phyloP scores from a whole-genome alignment of 2,329 filamentous ascomycete species.

The Nigrograna mackinnonii region DNA sequence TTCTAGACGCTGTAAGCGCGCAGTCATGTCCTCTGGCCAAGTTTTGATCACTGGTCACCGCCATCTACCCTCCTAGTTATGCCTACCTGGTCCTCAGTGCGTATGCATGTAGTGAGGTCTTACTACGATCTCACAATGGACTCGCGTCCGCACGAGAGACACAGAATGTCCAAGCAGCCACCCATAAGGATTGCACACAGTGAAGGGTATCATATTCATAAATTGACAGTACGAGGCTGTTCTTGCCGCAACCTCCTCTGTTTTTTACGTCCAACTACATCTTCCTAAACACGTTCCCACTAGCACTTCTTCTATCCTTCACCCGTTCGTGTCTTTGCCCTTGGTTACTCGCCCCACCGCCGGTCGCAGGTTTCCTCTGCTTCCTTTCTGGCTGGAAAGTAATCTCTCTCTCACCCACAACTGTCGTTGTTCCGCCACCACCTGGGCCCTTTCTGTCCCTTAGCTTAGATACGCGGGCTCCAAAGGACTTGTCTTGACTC shows the following conservation, averaged over 20 bases:
- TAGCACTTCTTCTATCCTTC: slow-evolving; percentile 70
- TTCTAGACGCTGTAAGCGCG: too few relatives aligned
- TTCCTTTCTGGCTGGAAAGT: slow-evolving; percentile 70
- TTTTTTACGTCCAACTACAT: slow-evolving; percentile 48
- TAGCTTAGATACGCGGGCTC: slow-evolving; percentile 53
- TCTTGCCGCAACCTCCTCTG: not conserved
- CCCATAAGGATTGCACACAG: too few relatives aligned
- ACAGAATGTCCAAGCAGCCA: too few relatives aligned
- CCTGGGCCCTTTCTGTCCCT: slow-evolving; percentile 25
- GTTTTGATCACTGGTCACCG: too few relatives aligned
- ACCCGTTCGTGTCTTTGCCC: slow-evolving; percentile 31
- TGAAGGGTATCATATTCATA: too few relatives aligned
- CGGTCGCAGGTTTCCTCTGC: slow-evolving; percentile 36
- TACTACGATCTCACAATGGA: too few relatives aligned
- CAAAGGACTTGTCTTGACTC: slow-evolving; percentile 60
- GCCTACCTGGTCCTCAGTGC: too few relatives aligned
- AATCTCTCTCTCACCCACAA: slow-evolving; percentile 63
- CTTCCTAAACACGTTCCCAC: slow-evolving; percentile 73
- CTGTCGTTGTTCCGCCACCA: slow-evolving; percentile 25
- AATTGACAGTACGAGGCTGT: too few relatives aligned
- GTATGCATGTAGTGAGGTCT: too few relatives aligned
- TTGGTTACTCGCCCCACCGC: slow-evolving; percentile 31
- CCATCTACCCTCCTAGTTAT: too few relatives aligned
- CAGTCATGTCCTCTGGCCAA: too few relatives aligned
- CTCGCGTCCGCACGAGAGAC: too few relatives aligned